Evolutionary conservation across 2,329 filamentous ascomycete species (phyloP).

Genomic region (Fusarium buxicola): DNA sequence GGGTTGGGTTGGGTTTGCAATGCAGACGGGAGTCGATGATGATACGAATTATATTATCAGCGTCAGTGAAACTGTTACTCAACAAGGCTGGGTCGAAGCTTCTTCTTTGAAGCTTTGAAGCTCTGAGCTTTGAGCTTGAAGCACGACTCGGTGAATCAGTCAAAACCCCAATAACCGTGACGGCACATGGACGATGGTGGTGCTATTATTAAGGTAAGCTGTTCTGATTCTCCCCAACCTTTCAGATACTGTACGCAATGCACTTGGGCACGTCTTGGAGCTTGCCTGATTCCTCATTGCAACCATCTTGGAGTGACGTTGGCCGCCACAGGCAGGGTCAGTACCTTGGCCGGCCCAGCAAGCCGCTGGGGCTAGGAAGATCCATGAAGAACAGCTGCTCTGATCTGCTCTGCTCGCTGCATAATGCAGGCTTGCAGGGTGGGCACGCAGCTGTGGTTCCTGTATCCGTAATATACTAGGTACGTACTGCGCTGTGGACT

Average conservation of each 20-base stretch:
- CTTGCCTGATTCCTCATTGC: conserved; percentile 3
- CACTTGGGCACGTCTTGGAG: conserved; percentile 4
- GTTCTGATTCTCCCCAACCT: conserved; percentile 20
- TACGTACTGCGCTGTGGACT: not conserved
- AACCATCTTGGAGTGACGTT: conserved; percentile 9
- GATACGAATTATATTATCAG: conserved; percentile 10
- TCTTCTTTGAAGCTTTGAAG: too few species aligned
- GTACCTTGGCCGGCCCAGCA: not conserved
- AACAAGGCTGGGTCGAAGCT: too few species aligned
- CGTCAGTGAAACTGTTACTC: conserved; percentile 22
- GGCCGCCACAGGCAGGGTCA: not conserved
- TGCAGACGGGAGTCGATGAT: conserved; percentile 20
- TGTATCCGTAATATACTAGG: not conserved
- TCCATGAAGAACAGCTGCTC: conserved; percentile 17
- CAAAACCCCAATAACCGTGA: conserved; percentile 17
- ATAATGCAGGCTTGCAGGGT: conserved; percentile 17
- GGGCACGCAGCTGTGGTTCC: conserved; percentile 36
- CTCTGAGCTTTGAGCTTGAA: too few species aligned
- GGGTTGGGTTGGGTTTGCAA: conserved; percentile 25
- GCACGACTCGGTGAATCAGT: conserved; percentile 28
- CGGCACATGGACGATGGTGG: conserved; percentile 27
- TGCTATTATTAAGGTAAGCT: conserved; percentile 6
- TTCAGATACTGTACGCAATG: conserved; percentile 2
- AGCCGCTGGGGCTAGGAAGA: conserved; percentile 3
- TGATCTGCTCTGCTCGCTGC: not conserved